Evolutionary conservation across 2,329 filamentous ascomycete genomes (phyloP), one percentile per base, ranked within the genome.

Genomic region (Aureobasidium lini): DNA sequence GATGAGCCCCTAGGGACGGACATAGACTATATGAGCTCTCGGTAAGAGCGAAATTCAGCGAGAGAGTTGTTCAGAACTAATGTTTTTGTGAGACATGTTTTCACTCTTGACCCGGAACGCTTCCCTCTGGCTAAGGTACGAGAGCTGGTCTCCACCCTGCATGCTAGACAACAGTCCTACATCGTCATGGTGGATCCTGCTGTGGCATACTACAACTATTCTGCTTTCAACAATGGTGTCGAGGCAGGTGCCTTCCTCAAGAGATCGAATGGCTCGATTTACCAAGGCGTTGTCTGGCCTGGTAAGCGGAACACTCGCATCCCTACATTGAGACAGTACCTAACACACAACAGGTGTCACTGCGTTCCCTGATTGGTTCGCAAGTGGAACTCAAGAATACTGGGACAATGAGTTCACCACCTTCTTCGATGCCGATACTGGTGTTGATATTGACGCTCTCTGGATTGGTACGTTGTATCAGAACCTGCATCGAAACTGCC

Each of bases 151-250:
- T 75, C 81, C 37, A 82, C 86, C 23, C 78, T 94, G 0, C 69
- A 72, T 62, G 56, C 58, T 31, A 65, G 64, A 36, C 59, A 71
- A 43, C 70, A 72, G 61, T 67, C 72, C 40, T 73, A 73, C 59
- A 64, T 72, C 32, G 74, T 92, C 48, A 94, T 94, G 84, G 86
- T 93, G 1, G 89, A 94, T 64, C 86, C 87, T 2, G 83, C 84
- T 2, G 77, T 82, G 2, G 73, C 71, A 1, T 73, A 72, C 59
- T 63, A 69, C 67, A 71, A 80, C 62, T 84, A 71, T 50, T 84
- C 64, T 63, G 68, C 82, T 0, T 91, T 84, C 70, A 76, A 85
- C 54, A 79, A 82, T 15, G 88, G 87, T 0, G 71, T 83, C 1
- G 78, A 81, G 6, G 73, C 80, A n/a, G 79, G 75, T 18, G 71